phyloP scores from a whole-genome alignment of 257 asterid species.

The Gynochthodes officinalis region DNA sequence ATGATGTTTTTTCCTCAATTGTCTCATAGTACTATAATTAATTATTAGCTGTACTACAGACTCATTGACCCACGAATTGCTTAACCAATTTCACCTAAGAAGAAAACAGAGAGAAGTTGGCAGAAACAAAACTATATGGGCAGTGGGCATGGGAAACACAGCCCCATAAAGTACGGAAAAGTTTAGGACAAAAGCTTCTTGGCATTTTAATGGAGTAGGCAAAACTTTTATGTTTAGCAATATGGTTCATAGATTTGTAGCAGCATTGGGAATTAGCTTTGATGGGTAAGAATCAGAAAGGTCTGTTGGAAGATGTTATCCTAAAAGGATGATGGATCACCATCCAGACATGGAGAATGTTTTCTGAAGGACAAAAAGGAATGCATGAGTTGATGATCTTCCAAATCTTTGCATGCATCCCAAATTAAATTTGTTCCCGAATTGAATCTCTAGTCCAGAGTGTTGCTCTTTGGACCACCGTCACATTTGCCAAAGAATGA shows the following conservation, averaged over 20 bases:
- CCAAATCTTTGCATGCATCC: neutral
- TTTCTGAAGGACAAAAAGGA: slow-evolving; percentile 2
- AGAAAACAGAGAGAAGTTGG: slow-evolving; percentile 22
- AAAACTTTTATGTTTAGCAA: slow-evolving; percentile 6
- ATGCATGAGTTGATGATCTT: too few relatives aligned
- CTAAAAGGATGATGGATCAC: neutral
- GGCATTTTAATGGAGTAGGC: slow-evolving; percentile 20
- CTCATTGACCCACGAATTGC: neutral
- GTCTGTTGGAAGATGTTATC: neutral
- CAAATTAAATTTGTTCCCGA: too few relatives aligned
- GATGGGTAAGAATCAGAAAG: slow-evolving; percentile 11
- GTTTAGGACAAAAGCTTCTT: slow-evolving; percentile 35
- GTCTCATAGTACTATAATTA: neutral
- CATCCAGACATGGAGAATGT: slow-evolving; percentile 12
- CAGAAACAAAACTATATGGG: slow-evolving; percentile 33
- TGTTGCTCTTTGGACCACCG: too few relatives aligned
- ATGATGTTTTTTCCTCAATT: slow-evolving; percentile 8
- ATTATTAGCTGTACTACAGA: neutral
- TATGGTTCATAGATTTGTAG: neutral
- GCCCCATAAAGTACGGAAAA: slow-evolving; percentile 82
- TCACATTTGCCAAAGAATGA: too few relatives aligned
- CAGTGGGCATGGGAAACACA: slow-evolving; percentile 69
- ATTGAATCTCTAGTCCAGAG: too few relatives aligned
- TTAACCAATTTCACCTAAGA: slow-evolving; percentile 6
- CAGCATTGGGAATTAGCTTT: slow-evolving; percentile 11